Evolutionary conservation across 495 filamentous ascomycete species (phyloP).

Genomic region (Aspergillus taichungensis): DNA sequence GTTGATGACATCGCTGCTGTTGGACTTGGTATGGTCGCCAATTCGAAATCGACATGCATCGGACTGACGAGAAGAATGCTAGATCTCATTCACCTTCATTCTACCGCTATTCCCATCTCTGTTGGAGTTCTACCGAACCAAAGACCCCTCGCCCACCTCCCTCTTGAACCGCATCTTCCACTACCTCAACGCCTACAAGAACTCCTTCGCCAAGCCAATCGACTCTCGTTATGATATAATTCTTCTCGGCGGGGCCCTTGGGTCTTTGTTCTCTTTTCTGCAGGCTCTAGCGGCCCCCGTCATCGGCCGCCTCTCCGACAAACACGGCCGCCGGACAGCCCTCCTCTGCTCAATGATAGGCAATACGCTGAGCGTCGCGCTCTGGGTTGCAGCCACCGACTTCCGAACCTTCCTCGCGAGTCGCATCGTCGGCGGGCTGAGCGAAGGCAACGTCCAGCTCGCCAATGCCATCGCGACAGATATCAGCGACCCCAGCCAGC

Average conservation of each 20-base stretch:
- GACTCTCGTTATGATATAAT: slow-evolving; percentile 96
- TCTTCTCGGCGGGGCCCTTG: slow-evolving; percentile 86
- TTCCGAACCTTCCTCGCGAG: slow-evolving; percentile 94
- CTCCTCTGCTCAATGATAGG: slow-evolving; percentile 91
- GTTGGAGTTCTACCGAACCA: slow-evolving; percentile 84
- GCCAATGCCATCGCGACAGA: slow-evolving; percentile 96
- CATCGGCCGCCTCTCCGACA: slow-evolving; percentile 82
- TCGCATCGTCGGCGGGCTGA: slow-evolving; percentile 83
- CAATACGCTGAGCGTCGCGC: slow-evolving; percentile 82
- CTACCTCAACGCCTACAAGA: slow-evolving; percentile 91
- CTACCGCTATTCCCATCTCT: slow-evolving; percentile 91
- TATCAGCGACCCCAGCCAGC: slow-evolving; percentile 71
- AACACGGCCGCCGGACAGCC: slow-evolving; percentile 78
- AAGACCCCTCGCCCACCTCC: slow-evolving; percentile 46
- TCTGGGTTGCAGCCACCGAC: slow-evolving; percentile 88
- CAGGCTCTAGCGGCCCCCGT: slow-evolving; percentile 90
- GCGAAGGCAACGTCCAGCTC: slow-evolving; percentile 94
- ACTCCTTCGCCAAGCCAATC: slow-evolving; percentile 85
- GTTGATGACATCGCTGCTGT: slow-evolving; percentile 58
- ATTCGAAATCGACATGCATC: not conserved
- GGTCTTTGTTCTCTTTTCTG: slow-evolving; percentile 85
- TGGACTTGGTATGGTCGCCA: slow-evolving; percentile 52
- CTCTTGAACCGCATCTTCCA: slow-evolving; percentile 69
- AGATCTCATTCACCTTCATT: slow-evolving; percentile 95
- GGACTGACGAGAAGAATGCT: not conserved